A percentile compares a stretch with the other conserved stretches of the same genome.
These are phyloP conservation scores for Puccinia coronata DNA, from an alignment of 1,284 basidiomycete genomes.

Conservation along the genomic window DNA sequence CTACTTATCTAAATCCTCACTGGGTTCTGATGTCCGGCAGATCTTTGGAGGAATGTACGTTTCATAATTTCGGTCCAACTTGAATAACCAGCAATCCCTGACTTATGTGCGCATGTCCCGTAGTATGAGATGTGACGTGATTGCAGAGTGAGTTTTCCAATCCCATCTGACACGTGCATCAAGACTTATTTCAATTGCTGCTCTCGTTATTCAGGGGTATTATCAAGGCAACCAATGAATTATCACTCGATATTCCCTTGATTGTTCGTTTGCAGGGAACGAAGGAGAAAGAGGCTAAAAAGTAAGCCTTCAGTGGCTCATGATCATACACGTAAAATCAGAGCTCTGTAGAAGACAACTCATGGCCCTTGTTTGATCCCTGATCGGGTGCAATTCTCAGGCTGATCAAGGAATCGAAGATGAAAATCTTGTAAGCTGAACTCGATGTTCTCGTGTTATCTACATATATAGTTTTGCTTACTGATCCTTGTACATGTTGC, in stretches of 20 bases:
- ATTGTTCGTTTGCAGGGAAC: slow-evolving; percentile 95
- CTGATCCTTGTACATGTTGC: slow-evolving; percentile 48
- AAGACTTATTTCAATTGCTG: not conserved
- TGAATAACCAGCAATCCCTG: slow-evolving; percentile 54
- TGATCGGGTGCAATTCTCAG: slow-evolving; percentile 60
- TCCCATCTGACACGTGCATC: not conserved
- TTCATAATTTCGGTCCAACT: slow-evolving; percentile 57
- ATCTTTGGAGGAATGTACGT: slow-evolving; percentile 58
- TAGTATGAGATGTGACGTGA: slow-evolving; percentile 93
- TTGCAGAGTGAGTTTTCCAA: slow-evolving; percentile 57
- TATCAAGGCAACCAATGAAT: slow-evolving; percentile 93
- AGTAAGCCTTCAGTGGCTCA: slow-evolving; percentile 64
- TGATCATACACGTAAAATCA: slow-evolving; percentile 36
- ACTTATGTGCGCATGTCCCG: slow-evolving; percentile 61
- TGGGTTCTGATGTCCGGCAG: too few species aligned
- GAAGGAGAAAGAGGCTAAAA: slow-evolving; percentile 91
- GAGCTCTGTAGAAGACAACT: slow-evolving; percentile 13
- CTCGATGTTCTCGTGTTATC: slow-evolving; percentile 52
- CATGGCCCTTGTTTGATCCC: not conserved
- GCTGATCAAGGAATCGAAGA: slow-evolving; percentile 85
- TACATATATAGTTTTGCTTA: slow-evolving; percentile 53
- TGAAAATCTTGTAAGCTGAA: slow-evolving; percentile 71
- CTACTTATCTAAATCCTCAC: too few species aligned
- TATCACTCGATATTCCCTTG: slow-evolving; percentile 79
- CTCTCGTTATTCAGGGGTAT: slow-evolving; percentile 76